A percentile compares a stretch with the other conserved stretches of the same genome.
Evolutionary conservation across 257 asterid genomes (phyloP).

Genomic region (Paulownia fortunei): DNA sequence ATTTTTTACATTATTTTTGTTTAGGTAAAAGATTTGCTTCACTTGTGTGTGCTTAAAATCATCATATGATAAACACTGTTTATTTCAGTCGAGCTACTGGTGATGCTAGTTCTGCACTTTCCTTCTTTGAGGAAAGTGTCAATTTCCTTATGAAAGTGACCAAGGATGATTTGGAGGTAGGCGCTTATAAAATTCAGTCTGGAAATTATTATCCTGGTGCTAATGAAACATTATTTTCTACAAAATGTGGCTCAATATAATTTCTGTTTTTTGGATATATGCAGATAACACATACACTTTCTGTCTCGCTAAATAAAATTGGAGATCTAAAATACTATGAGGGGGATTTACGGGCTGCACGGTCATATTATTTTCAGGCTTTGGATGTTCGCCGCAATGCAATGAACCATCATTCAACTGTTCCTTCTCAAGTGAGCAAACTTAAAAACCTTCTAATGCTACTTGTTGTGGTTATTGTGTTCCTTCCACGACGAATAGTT

Average conservation of each 20-base stretch:
- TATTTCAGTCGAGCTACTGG: conserved; percentile 79
- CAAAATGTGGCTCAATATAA: conserved; percentile 7
- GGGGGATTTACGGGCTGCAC: conserved; percentile 80
- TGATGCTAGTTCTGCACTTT: conserved; percentile 80
- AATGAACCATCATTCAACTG: conserved; percentile 49
- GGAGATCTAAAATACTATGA: conserved; percentile 92
- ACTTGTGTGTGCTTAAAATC: neutral
- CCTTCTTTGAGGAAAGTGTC: conserved; percentile 89
- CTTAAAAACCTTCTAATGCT: conserved; percentile 21
- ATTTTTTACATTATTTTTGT: neutral
- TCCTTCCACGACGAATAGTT: neutral
- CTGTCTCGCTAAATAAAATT: conserved; percentile 90
- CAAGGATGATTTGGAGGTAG: conserved; percentile 81
- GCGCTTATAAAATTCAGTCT: conserved; percentile 10
- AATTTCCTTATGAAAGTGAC: conserved; percentile 75
- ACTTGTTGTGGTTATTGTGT: conserved; percentile 14
- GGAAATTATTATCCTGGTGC: neutral
- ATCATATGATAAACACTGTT: conserved; percentile 10
- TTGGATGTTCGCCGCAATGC: conserved; percentile 88
- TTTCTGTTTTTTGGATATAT: conserved; percentile 25
- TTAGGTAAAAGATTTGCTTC: neutral
- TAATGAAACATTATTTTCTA: neutral
- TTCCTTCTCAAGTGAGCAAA: conserved; percentile 77
- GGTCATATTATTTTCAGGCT: conserved; percentile 80
- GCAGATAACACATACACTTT: conserved; percentile 92